Conservation (phyloP, 345 rosid species). For the Triadica sebifera region DNA sequence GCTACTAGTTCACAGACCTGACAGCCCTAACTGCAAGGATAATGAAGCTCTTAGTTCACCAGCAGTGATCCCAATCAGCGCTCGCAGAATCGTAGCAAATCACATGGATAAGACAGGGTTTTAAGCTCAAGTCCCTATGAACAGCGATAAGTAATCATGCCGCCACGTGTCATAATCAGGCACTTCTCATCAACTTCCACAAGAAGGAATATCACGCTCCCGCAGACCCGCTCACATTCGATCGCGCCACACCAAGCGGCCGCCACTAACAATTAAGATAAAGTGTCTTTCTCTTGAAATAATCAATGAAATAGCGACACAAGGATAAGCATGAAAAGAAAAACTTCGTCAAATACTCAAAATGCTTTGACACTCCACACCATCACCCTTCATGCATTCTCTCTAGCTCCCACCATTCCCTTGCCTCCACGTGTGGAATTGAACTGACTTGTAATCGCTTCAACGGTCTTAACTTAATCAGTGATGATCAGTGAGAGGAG, state of each 20-base stretch:
- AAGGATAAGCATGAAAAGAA: conserved; percentile 30
- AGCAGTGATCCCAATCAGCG: too few species aligned
- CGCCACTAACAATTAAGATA: conserved; percentile 49
- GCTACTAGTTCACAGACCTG: too few species aligned
- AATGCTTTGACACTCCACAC: conserved; percentile 11
- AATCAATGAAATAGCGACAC: not conserved
- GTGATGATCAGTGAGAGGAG: not conserved
- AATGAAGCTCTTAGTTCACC: too few species aligned
- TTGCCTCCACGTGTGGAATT: conserved; percentile 13
- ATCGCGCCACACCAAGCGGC: too few species aligned
- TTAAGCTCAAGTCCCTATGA: not conserved
- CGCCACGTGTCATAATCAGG: too few species aligned
- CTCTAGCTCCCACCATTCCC: not conserved
- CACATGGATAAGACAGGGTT: conserved; percentile 1
- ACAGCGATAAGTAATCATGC: not conserved
- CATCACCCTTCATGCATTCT: conserved; percentile 20
- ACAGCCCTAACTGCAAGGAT: too few species aligned
- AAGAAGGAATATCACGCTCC: conserved; percentile 23
- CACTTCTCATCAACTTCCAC: not conserved
- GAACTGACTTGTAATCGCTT: too few species aligned
- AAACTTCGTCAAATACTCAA: conserved; percentile 7
- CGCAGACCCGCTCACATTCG: conserved; percentile 26
- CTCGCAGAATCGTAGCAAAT: too few species aligned
- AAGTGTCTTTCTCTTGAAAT: not conserved
- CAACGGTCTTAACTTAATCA: not conserved